Percentiles rank a stretch among this genome's conserved stretches.
phyloP scores from a whole-genome alignment of 1,139 yeast genomes.

The Pichia sp. region DNA sequence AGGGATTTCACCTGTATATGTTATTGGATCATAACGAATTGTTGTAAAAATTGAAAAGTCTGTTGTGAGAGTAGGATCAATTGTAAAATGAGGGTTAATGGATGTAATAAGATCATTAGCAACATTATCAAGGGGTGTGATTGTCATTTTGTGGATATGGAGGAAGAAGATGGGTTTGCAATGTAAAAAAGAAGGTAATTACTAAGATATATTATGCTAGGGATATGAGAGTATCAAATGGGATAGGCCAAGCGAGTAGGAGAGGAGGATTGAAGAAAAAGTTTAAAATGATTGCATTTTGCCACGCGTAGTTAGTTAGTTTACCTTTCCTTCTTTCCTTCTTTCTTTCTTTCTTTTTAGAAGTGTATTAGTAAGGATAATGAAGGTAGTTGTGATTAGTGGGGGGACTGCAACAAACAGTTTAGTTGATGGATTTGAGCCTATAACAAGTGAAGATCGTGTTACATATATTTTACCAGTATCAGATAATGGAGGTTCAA shows the following conservation, averaged over 20 bases:
- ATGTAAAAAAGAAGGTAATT: neutral
- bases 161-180: neutral
- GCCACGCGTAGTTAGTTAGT: no score
- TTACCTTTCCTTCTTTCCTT: no score
- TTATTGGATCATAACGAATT: slow-evolving; percentile 62
- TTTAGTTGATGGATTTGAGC: slow-evolving; percentile 43
- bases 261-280: no score
- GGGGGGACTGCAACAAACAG: slow-evolving; percentile 79
- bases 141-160: neutral
- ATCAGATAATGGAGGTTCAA: slow-evolving; percentile 92
- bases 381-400: slow-evolving; percentile 43
- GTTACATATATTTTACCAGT: slow-evolving; percentile 73
- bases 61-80: neutral
- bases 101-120: neutral
- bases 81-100: neutral
- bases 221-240: no score
- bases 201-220: no score
- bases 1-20: slow-evolving; percentile 28
- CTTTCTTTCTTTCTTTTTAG: no score
- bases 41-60: slow-evolving; percentile 64
- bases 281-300: no score
- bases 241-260: no score
- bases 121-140: neutral
- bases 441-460: neutral
- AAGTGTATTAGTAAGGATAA: slow-evolving; percentile 11